A percentile compares a stretch with the other conserved stretches of the same genome.
These are phyloP conservation scores for Xylogone sp. DNA, from an alignment of 2,329 filamentous ascomycete species.

Conservation along the genomic window DNA sequence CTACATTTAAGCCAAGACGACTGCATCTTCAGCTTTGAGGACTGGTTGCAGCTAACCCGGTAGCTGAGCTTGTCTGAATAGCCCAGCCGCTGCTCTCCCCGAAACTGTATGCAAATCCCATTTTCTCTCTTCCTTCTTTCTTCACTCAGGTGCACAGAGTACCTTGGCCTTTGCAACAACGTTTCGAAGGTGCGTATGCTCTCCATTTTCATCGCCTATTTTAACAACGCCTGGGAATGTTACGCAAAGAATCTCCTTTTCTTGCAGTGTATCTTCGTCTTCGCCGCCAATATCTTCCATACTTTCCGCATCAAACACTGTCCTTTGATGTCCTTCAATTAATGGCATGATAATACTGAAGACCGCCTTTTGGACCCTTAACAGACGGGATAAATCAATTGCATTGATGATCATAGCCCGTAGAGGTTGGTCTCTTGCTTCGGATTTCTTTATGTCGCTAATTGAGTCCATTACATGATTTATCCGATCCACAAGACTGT, in stretches of 20 bases:
- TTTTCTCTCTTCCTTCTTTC: slow-evolving; percentile 4
- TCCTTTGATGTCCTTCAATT: slow-evolving; percentile 43
- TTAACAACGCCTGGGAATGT: slow-evolving; percentile 64
- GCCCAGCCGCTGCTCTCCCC: neutral
- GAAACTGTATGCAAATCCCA: neutral
- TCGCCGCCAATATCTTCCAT: slow-evolving; percentile 66
- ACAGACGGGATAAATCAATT: slow-evolving; percentile 51
- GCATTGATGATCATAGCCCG: slow-evolving; percentile 48
- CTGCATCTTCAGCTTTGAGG: too few relatives aligned
- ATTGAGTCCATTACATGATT: slow-evolving; percentile 48
- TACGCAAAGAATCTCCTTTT: slow-evolving; percentile 55
- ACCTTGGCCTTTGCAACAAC: slow-evolving; percentile 65
- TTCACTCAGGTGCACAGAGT: slow-evolving; percentile 41
- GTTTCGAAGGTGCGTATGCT: slow-evolving; percentile 57
- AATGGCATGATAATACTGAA: slow-evolving; percentile 55
- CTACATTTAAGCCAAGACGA: too few relatives aligned
- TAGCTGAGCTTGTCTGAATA: neutral
- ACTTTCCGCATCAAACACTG: slow-evolving; percentile 51
- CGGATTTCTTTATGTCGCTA: slow-evolving; percentile 24
- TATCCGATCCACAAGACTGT: slow-evolving; percentile 41
- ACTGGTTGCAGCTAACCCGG: too few relatives aligned
- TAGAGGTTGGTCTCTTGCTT: slow-evolving; percentile 49
- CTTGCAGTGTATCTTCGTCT: slow-evolving; percentile 50
- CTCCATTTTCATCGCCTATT: slow-evolving; percentile 60
- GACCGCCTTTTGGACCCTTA: slow-evolving; percentile 56